Percentiles rank a stretch among this genome's conserved stretches.
Conservation (phyloP, 495 filamentous ascomycete genomes). For the Penicillium coffeae region DNA sequence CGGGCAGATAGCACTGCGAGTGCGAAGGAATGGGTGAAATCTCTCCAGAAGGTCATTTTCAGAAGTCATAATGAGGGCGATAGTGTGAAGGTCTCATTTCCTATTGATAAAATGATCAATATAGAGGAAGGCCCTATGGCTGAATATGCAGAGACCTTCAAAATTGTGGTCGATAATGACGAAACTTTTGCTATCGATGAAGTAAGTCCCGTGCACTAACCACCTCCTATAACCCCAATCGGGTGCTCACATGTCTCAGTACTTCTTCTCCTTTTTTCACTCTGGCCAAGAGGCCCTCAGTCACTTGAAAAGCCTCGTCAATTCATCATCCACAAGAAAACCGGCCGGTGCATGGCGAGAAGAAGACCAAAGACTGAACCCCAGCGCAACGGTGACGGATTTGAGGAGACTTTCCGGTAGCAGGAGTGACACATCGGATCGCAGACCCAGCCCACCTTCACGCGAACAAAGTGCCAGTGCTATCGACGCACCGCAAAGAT, state of each 20-base stretch:
- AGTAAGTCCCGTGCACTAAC: too few relatives aligned
- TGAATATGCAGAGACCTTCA: conserved; percentile 91
- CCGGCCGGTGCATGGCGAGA: conserved; percentile 5
- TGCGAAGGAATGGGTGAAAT: conserved; percentile 97
- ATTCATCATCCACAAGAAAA: conserved; percentile 54
- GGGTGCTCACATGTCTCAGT: conserved; percentile 51
- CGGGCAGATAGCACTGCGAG: conserved; percentile 82
- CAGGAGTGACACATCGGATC: conserved; percentile 20
- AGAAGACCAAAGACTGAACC: background rate
- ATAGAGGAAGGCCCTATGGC: conserved; percentile 89
- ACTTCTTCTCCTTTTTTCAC: conserved; percentile 94
- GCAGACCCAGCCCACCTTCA: conserved; percentile 6
- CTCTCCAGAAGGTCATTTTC: conserved; percentile 91
- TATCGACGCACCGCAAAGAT: conserved; percentile 56
- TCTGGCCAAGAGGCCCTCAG: conserved; percentile 81
- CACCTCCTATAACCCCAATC: too few relatives aligned
- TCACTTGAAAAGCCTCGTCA: conserved; percentile 69
- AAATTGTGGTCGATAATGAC: conserved; percentile 86
- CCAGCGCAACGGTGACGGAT: conserved; percentile 14
- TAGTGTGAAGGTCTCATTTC: conserved; percentile 92
- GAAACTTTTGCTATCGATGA: conserved; percentile 95
- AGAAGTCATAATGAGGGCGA: conserved; percentile 94
- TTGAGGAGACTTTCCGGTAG: conserved; percentile 31
- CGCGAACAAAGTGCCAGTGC: conserved; percentile 56
- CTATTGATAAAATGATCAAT: conserved; percentile 84